A percentile compares a stretch with the other conserved stretches of the same genome.
These are phyloP conservation scores for Asterophora lycoperdoides DNA, from an alignment of 768 basidiomycete genomes.

Conservation along the genomic window DNA sequence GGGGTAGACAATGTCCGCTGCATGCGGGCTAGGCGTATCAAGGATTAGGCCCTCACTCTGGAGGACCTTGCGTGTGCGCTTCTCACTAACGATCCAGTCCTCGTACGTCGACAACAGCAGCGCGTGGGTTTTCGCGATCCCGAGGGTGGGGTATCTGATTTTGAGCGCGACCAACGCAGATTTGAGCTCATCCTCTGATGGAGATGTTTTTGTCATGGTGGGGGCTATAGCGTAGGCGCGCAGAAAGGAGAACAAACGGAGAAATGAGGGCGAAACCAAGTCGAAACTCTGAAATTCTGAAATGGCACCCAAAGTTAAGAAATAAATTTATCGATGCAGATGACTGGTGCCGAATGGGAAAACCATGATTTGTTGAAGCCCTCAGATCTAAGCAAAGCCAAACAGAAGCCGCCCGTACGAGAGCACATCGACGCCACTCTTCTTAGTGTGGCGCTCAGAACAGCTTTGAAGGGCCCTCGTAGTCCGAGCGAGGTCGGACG, in stretches of 20 bases:
- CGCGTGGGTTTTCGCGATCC: constrained; percentile 67
- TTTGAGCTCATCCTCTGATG: constrained; percentile 62
- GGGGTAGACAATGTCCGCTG: constrained; percentile 38
- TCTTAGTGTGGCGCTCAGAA: too few relatives aligned
- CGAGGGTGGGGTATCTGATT: constrained; percentile 54
- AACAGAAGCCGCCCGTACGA: neutral
- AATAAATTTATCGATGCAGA: constrained; percentile 14
- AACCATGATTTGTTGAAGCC: constrained; percentile 5
- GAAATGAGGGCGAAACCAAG: neutral
- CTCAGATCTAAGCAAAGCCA: constrained; percentile 15
- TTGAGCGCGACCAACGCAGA: constrained; percentile 52
- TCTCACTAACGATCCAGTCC: constrained; percentile 80
- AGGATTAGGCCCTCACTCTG: constrained; percentile 52
- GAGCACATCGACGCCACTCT: too few relatives aligned
- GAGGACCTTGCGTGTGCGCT: constrained; percentile 69
- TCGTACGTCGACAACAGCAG: constrained; percentile 56
- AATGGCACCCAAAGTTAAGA: neutral
- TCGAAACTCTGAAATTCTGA: neutral
- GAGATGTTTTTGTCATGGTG: constrained; percentile 25
- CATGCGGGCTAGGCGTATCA: constrained; percentile 15
- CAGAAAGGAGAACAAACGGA: neutral
- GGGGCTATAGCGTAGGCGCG: neutral
- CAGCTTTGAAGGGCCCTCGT: too few relatives aligned
- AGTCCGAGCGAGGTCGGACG: too few relatives aligned
- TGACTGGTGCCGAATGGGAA: constrained; percentile 1